Percentiles rank a stretch among this genome's conserved stretches.
phyloP scores from a whole-genome alignment of 805 yeast species.

The Zygotorulaspora sp. region DNA sequence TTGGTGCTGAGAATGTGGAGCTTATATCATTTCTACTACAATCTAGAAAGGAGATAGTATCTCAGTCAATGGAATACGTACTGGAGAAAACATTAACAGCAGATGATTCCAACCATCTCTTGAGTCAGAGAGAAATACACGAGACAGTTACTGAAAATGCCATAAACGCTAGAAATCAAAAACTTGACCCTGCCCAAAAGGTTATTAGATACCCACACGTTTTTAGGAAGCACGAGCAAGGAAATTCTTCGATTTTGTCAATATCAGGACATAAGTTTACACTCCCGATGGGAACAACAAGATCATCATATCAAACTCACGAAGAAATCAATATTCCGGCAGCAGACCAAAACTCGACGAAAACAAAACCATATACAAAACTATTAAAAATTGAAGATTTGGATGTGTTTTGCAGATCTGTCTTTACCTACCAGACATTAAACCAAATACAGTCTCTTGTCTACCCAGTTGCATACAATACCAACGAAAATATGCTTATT shows the following conservation, averaged over 20 bases:
- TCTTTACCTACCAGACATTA: constrained; percentile 73
- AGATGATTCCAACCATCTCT: constrained; percentile 30
- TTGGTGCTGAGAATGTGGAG: constrained; percentile 86
- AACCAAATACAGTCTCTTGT: constrained; percentile 89
- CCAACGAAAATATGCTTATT: constrained; percentile 90
- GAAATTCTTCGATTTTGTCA: constrained; percentile 53
- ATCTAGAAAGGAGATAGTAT: constrained; percentile 13
- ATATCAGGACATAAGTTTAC: constrained; percentile 76
- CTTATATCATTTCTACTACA: constrained; percentile 48
- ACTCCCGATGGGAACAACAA: constrained; percentile 76
- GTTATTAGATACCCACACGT: constrained; percentile 79
- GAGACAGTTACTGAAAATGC: constrained; percentile 50
- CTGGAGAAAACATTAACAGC: constrained; percentile 19
- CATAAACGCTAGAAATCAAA: constrained; percentile 45
- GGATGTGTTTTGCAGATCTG: constrained; percentile 76
- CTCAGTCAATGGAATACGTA: constrained; percentile 20
- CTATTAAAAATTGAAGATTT: constrained; percentile 57
- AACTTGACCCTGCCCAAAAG: constrained; percentile 43
- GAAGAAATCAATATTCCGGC: constrained; percentile 86
- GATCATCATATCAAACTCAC: constrained; percentile 53
- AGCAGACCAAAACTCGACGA: constrained; percentile 50
- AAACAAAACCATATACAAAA: constrained; percentile 38
- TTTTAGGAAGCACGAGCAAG: constrained; percentile 62
- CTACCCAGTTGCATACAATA: constrained; percentile 84
- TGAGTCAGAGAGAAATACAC: constrained; percentile 54